Evolutionary conservation across 352 stramenopile species (phyloP).

Genomic region (Salisapilia sapeloensis): DNA sequence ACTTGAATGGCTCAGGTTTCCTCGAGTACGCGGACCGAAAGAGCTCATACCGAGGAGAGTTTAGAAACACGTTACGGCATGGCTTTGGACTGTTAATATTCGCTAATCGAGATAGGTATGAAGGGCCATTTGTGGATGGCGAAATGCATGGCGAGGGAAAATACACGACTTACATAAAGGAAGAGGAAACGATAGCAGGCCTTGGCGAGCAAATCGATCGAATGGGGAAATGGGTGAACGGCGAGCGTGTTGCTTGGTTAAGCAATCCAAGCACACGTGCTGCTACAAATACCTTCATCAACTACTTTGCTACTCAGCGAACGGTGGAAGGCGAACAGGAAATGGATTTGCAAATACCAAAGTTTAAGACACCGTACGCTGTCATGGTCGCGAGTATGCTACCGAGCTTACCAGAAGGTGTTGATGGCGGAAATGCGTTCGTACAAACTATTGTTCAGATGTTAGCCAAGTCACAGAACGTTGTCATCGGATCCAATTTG

Average conservation of each 20-base stretch:
- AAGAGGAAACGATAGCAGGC: constrained; percentile 3
- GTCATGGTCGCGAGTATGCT: constrained; percentile 66
- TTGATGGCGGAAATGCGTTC: constrained; percentile 43
- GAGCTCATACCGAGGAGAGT: constrained; percentile 46
- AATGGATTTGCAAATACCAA: constrained; percentile 36
- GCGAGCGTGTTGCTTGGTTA: constrained; percentile 45
- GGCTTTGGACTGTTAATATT: constrained; percentile 72
- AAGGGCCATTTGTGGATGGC: constrained; percentile 77
- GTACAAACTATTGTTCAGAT: constrained; percentile 51
- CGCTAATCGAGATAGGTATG: constrained; percentile 79
- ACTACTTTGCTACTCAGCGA: constrained; percentile 34
- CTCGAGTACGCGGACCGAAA: constrained; percentile 57
- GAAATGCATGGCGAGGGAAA: constrained; percentile 74
- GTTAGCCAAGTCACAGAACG: constrained; percentile 60
- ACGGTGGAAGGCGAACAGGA: constrained; percentile 34
- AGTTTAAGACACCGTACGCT: constrained; percentile 61
- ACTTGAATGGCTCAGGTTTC: constrained; percentile 29
- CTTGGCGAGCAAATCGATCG: constrained; percentile 40
- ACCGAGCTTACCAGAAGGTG: constrained; percentile 47
- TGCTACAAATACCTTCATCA: constrained; percentile 53
- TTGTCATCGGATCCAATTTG: constrained; percentile 44
- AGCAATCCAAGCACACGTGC: constrained; percentile 51
- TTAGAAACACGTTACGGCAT: constrained; percentile 37
- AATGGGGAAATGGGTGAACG: constrained; percentile 35
- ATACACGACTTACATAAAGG: constrained; percentile 18